Base-by-base conservation (phyloP, 139 green algal genomes). In the Closterium sp. region DNA sequence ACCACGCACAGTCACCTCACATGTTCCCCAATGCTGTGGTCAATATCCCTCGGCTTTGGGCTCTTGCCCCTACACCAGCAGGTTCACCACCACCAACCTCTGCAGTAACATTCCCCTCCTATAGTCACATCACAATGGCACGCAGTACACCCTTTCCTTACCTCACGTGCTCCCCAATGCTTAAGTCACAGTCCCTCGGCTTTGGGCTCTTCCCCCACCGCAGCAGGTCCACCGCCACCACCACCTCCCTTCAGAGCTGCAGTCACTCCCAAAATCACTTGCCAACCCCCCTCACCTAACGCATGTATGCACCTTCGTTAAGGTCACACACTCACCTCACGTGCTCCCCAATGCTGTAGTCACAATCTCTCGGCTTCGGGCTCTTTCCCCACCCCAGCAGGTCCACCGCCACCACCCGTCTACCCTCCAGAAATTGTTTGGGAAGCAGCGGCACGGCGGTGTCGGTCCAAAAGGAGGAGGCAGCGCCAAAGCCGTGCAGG, bases 341-440 rank as follows among this genome's bases (percentile, higher is more conserved):
- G 30, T 91, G 89, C 28, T 91, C 89, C 4, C 34, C 66, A 28
- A 91, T 4, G n/a, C 43, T 91, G 28, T 91, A 91, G 9, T 32
- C 31, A 34, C 89, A 89, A 34, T 91, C 69, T 9, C 66, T 38
- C 23, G 89, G 89, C 69, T 90, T 90, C 12, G 90, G 90, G 90
- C 90, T 92, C 33, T 64, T 28, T 25, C 90, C 90, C 32, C 91
- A 90, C 33, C 90, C 90, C 84, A 92, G 64, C 23, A 92, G 90
- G 84, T 92, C 90, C 36, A 69, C 32, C 31, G 84, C 33, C 25
- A 85, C 64, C 23, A 92, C 43, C n/a, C 83, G 5, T 23, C 85
- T 76, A 19, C 55, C 55, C 55, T 76, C 55, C 55, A 76, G 55
- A 19, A 76, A 76, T 16, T 19, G 23, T 28, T 2, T 76, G 55